Evolutionary conservation across 2,329 filamentous ascomycete species (phyloP).

Genomic region (Metarhizium rileyi): DNA sequence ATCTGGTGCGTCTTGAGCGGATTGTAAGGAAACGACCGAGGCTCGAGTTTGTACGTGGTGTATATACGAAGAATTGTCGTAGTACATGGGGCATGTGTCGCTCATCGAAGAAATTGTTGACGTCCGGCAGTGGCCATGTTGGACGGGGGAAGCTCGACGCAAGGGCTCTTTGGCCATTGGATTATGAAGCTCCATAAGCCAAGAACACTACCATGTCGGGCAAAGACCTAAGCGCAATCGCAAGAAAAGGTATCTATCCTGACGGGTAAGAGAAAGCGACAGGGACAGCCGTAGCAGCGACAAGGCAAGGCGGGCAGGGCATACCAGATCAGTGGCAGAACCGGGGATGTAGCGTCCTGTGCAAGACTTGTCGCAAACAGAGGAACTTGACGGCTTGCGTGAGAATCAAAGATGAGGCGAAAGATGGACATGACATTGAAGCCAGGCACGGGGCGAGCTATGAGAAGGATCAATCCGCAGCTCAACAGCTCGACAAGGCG

Average conservation of each 20-base stretch:
- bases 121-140: not conserved
- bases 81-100: constrained; percentile 17
- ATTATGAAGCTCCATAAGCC: constrained; percentile 22
- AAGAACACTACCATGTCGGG: constrained; percentile 14
- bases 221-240: not conserved
- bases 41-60: constrained; percentile 18
- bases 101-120: constrained; percentile 25
- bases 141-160: constrained; percentile 4
- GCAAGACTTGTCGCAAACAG: no score
- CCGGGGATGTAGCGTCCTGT: not conserved
- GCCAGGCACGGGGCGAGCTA: not conserved
- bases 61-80: constrained; percentile 14
- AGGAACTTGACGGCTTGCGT: not conserved
- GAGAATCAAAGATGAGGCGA: not conserved
- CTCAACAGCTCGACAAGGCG: not conserved
- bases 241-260: not conserved
- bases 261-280: not conserved
- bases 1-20: constrained; percentile 5
- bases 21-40: constrained; percentile 12
- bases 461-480: not conserved
- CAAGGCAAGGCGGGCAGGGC: not conserved
- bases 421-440: not conserved
- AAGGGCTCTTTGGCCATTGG: constrained; percentile 19
- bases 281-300: not conserved
- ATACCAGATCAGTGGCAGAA: not conserved